Evolutionary conservation across 257 asterid species (phyloP), one percentile per base, ranked within the genome.

Genomic region (Phtheirospermum japonicum): DNA sequence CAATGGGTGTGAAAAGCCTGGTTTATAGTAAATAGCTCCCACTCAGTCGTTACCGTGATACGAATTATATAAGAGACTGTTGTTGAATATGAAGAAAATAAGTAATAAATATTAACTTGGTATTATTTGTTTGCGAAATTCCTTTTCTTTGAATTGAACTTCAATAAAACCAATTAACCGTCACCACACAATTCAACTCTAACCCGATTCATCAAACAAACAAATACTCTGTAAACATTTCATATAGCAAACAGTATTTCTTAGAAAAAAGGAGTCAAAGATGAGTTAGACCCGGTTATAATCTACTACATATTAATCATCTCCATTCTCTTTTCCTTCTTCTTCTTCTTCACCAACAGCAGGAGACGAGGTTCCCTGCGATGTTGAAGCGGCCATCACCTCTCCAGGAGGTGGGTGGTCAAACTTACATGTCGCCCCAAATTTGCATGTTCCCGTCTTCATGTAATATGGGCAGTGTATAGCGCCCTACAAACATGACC

Each of bases 361-460:
- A 79, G 87, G 31, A 31, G 76, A 50, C 3, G 76, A 19, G 20
- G 64, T 16, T 31, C 59, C 76, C 48, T 72, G 77, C 5, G 83
- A 19, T 10, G 79, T 45, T 16, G 76, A 76, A 63, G 31, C 48
- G 16, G 83, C 74, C 96, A 91, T 73, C 79, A 88, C 95, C 83
- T 85, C 96, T 20, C 90, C 95, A 3, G 94, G 98, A 62, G 98
- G 94, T 9, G 98, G 96, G 75, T 91, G 96, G 60, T 91, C 95
- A 69, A 91, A 91, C 82, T 57, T 91, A 84, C 98, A 91, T 4
- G 90, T 81, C n/a, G 82, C 77, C 51, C 95, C 94, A 36, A 77
- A 88, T 79, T 88, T 91, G 90, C 98, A 91, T 28, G 88, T 80
- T 64, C 98, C 88, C 0, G 98, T 91, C 86, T 91, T 91, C 98